phyloP scores from a whole-genome alignment of 768 basidiomycete species.

The Naematelia encephala region DNA sequence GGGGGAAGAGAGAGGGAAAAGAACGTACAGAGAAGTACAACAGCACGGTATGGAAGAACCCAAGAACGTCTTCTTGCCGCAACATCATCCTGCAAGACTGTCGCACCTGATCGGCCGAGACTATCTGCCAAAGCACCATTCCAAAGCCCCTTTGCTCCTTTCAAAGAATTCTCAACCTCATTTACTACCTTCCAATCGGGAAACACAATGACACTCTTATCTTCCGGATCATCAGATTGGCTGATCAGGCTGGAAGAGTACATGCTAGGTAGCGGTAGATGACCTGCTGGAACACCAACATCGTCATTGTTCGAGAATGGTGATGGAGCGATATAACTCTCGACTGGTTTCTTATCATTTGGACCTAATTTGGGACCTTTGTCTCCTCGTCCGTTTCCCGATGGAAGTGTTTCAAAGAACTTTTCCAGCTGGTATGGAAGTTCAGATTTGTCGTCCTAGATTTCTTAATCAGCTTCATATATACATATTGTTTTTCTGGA shows the following conservation, averaged over 20 bases:
- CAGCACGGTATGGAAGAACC: constrained; percentile 82
- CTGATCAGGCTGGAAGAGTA: constrained; percentile 80
- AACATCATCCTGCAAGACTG: constrained; percentile 13
- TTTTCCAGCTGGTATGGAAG: constrained; percentile 63
- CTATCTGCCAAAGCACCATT: constrained; percentile 61
- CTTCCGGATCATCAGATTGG: constrained; percentile 61
- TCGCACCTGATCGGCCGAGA: constrained; percentile 25
- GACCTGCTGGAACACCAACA: constrained; percentile 62
- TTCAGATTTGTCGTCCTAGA: constrained; percentile 59
- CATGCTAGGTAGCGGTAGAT: constrained; percentile 57
- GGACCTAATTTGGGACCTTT: constrained; percentile 6
- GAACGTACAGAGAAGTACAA: constrained; percentile 78
- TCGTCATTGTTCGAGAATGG: constrained; percentile 6
- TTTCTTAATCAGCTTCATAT: not conserved
- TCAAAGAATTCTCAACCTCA: constrained; percentile 62
- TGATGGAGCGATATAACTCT: constrained; percentile 13
- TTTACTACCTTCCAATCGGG: constrained; percentile 86
- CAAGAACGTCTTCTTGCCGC: constrained; percentile 63
- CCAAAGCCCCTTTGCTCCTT: constrained; percentile 71
- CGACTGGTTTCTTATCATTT: constrained; percentile 1
- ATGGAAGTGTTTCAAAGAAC: constrained; percentile 24
- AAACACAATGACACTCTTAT: constrained; percentile 79
- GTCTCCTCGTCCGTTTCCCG: constrained; percentile 9
- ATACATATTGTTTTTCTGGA: not conserved
- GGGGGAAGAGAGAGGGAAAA: not conserved